Evolutionary conservation across 768 basidiomycete genomes (phyloP).

Genomic region (Mrakia hoshinonis): DNA sequence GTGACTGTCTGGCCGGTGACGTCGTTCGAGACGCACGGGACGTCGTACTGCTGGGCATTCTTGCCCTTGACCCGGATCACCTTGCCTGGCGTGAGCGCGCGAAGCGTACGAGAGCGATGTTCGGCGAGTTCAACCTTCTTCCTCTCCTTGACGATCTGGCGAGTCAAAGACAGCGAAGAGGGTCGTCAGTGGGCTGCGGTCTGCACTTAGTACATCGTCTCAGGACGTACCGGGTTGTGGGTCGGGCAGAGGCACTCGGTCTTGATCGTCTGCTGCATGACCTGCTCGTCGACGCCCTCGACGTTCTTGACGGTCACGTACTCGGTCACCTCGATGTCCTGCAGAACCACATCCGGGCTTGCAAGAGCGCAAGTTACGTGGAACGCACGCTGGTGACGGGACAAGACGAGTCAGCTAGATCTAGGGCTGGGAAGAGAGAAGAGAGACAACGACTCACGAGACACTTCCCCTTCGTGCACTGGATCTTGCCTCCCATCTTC

Average conservation of each 20-base stretch:
- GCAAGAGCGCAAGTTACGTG: conserved; percentile 81
- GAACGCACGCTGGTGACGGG: conserved; percentile 64
- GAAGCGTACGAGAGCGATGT: not conserved
- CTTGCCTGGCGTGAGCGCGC: conserved; percentile 2
- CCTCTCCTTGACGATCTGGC: conserved; percentile 23
- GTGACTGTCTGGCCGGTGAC: conserved; percentile 13
- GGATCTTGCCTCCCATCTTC: conserved; percentile 47
- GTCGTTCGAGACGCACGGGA: not conserved
- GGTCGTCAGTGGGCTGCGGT: no score
- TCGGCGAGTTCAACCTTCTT: conserved; percentile 11
- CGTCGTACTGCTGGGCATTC: conserved; percentile 22
- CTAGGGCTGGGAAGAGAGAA: not conserved
- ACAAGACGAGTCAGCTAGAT: not conserved
- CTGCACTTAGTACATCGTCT: no score
- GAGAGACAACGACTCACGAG: not conserved
- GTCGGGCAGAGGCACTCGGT: conserved; percentile 21
- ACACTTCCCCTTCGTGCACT: conserved; percentile 61
- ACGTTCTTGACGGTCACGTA: conserved; percentile 5
- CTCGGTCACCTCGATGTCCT: conserved; percentile 12
- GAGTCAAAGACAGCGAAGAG: not conserved
- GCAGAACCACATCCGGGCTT: conserved; percentile 39
- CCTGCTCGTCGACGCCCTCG: not conserved
- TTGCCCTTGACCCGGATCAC: conserved; percentile 18
- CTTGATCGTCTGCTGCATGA: not conserved
- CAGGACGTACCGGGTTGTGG: conserved; percentile 21